These are phyloP conservation scores for Ogataea wickerhamii DNA, from an alignment of 805 yeast genomes.

Conservation along the genomic window DNA sequence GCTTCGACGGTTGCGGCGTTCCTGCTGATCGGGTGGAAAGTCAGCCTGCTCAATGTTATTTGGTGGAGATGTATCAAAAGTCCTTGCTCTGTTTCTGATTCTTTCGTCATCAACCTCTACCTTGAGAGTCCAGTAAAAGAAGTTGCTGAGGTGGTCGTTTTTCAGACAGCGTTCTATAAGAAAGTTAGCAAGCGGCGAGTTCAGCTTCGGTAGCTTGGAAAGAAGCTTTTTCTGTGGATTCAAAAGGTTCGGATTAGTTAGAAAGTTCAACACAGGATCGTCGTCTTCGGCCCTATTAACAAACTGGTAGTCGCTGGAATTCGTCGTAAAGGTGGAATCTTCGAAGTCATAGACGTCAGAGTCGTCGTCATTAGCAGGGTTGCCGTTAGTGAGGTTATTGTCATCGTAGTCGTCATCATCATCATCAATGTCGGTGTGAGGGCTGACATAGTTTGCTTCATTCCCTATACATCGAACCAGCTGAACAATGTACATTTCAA, in stretches of 20 bases:
- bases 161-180: constrained; percentile 66
- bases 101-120: constrained; percentile 77
- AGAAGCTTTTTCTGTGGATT: constrained; percentile 12
- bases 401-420: constrained; percentile 13
- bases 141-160: constrained; percentile 69
- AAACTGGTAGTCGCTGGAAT: constrained; percentile 33
- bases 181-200: constrained; percentile 69
- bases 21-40: constrained; percentile 12
- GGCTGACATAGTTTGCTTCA: constrained; percentile 41
- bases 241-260: constrained; percentile 23
- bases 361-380: constrained; percentile 11
- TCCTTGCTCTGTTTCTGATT: constrained; percentile 16
- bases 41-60: constrained; percentile 13
- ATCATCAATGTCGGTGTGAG: constrained; percentile 23
- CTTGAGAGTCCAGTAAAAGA: constrained; percentile 85
- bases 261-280: constrained; percentile 24
- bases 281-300: constrained; percentile 26
- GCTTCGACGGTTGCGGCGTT: constrained; percentile 4
- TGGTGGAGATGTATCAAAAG: background rate
- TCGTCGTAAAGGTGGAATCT: constrained; percentile 25
- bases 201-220: constrained; percentile 22
- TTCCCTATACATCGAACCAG: constrained; percentile 88
- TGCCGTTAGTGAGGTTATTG: background rate
- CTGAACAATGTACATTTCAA: constrained; percentile 79
- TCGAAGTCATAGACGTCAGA: constrained; percentile 22